A percentile compares a stretch with the other conserved stretches of the same genome.
These are phyloP conservation scores for Alliaria petiolata DNA, from an alignment of 345 rosid species.

Conservation along the genomic window DNA sequence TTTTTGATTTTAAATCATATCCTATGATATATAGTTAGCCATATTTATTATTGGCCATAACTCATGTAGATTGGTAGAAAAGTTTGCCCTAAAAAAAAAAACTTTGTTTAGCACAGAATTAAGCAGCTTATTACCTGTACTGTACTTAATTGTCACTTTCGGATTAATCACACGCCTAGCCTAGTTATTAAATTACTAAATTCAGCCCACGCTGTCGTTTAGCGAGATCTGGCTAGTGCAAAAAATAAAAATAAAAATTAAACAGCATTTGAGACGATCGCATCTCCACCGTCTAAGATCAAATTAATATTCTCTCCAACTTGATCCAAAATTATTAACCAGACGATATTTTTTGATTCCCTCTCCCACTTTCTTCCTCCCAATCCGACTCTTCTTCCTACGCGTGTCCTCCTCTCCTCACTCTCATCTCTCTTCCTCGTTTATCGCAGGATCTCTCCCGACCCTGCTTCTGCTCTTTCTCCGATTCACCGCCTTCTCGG, in stretches of 20 bases:
- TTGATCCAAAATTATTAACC: neutral
- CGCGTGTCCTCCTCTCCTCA: slow-evolving; percentile 19
- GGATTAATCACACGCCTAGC: neutral
- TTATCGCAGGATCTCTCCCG: neutral
- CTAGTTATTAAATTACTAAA: neutral
- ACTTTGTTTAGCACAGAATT: too few relatives aligned
- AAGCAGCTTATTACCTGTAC: neutral
- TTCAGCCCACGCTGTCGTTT: neutral
- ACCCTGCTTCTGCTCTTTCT: neutral
- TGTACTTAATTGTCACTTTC: neutral
- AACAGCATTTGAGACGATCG: neutral
- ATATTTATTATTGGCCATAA: too few relatives aligned
- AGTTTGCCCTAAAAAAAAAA: neutral
- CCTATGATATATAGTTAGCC: too few relatives aligned
- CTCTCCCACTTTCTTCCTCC: neutral
- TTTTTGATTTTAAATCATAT: too few relatives aligned
- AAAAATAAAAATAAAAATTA: neutral
- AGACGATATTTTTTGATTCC: neutral
- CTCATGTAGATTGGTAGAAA: too few relatives aligned
- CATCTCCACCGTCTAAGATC: neutral
- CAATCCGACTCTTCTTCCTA: neutral
- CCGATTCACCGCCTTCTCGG: neutral
- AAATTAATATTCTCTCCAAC: slow-evolving; percentile 6
- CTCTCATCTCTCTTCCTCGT: neutral
- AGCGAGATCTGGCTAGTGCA: neutral